Evolutionary conservation across 768 basidiomycete species (phyloP).

Genomic region (Rhodotorula diobovata): DNA sequence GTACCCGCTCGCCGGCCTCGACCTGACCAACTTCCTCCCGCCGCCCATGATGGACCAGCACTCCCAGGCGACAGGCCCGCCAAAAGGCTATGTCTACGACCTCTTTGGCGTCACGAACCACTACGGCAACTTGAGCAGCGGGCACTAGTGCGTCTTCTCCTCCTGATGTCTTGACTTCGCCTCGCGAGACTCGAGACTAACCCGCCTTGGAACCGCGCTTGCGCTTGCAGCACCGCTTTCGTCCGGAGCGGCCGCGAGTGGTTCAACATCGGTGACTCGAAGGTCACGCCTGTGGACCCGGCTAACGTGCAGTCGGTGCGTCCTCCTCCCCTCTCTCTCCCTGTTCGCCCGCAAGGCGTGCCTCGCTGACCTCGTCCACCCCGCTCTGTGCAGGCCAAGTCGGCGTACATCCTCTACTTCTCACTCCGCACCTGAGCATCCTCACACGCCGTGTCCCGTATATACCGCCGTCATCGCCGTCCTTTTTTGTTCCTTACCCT

Average conservation of each 20-base stretch:
- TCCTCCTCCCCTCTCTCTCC: not conserved
- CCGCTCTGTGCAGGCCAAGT: conserved; percentile 41
- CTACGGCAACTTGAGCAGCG: conserved; percentile 85
- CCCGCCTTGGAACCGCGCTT: not conserved
- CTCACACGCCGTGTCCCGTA: too few relatives aligned
- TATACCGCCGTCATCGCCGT: not conserved
- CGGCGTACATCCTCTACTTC: conserved; percentile 47
- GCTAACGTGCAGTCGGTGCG: conserved; percentile 57
- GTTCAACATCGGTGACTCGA: conserved; percentile 92
- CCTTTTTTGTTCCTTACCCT: too few relatives aligned
- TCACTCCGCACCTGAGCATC: conserved; percentile 19
- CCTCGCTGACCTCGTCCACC: not conserved
- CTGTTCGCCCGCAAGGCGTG: too few relatives aligned
- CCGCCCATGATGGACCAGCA: conserved; percentile 53
- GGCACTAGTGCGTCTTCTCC: conserved; percentile 66
- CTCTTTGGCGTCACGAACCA: conserved; percentile 95
- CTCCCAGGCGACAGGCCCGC: conserved; percentile 56
- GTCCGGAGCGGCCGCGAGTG: conserved; percentile 81
- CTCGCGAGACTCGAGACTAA: not conserved
- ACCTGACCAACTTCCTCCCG: conserved; percentile 78
- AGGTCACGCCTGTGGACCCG: conserved; percentile 71
- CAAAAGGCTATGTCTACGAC: conserved; percentile 80
- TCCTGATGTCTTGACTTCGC: not conserved
- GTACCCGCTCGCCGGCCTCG: conserved; percentile 65
- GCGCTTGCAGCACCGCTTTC: conserved; percentile 69